A percentile compares a stretch with the other conserved stretches of the same genome.
These are phyloP conservation scores for Fragosphaeria purpurea DNA, from an alignment of 2,329 filamentous ascomycete genomes.

Conservation along the genomic window DNA sequence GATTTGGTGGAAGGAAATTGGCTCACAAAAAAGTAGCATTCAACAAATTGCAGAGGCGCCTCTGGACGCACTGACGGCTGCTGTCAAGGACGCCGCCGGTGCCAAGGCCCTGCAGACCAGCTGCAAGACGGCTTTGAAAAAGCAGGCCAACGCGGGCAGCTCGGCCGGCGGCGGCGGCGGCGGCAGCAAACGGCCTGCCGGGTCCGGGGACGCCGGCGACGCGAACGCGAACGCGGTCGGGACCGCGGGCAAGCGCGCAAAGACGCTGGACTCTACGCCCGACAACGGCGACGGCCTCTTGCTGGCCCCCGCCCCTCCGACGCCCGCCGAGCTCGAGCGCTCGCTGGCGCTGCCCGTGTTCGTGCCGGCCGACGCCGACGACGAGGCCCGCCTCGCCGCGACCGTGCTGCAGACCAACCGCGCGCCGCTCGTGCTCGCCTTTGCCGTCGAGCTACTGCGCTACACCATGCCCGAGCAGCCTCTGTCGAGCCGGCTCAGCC, in stretches of 20 bases:
- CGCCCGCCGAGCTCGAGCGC: constrained; percentile 50
- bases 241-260: constrained; percentile 26
- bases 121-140: constrained; percentile 43
- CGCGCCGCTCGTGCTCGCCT: constrained; percentile 73
- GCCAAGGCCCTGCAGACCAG: constrained; percentile 42
- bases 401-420: constrained; percentile 59
- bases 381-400: constrained; percentile 44
- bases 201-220: constrained; percentile 9
- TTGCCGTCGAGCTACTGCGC: constrained; percentile 62
- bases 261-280: neutral
- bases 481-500: constrained; percentile 68
- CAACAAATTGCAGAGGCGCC: constrained; percentile 43
- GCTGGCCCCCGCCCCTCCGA: constrained; percentile 23
- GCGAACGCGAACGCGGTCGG: no score
- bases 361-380: constrained; percentile 23
- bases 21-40: no score
- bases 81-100: constrained; percentile 37
- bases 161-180: constrained; percentile 9
- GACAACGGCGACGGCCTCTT: constrained; percentile 16
- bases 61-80: constrained; percentile 32
- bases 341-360: constrained; percentile 50
- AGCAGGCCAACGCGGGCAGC: constrained; percentile 9
- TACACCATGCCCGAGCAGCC: constrained; percentile 82
- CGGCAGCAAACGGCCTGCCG: constrained; percentile 21
- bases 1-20: no score